These are phyloP conservation scores for Thalassiosira livingstoniorum DNA, from an alignment of 352 stramenopile species.

Conservation along the genomic window DNA sequence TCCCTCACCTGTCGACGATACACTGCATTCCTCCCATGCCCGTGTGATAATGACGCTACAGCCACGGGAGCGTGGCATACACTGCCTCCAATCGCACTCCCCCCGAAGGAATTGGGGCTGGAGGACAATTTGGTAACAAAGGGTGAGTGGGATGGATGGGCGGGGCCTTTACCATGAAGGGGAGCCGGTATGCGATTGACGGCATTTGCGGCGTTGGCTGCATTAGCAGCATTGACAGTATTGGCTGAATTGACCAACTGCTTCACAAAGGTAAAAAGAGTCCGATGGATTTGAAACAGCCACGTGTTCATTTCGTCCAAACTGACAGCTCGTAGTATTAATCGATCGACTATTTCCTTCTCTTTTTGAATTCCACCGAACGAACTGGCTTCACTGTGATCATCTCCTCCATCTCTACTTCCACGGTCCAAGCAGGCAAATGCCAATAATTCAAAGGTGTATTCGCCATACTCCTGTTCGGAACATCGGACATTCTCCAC, in stretches of 20 bases:
- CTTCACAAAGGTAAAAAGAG: conserved; percentile 68
- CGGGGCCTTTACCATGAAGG: conserved; percentile 7
- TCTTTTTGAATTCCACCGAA: conserved; percentile 1
- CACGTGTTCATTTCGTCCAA: conserved; percentile 76
- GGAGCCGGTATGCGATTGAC: background rate
- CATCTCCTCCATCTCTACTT: conserved; percentile 25
- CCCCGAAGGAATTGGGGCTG: conserved; percentile 36
- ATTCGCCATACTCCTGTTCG: conserved; percentile 67
- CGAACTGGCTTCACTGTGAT: conserved; percentile 9
- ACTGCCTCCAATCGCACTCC: conserved; percentile 33
- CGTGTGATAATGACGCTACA: conserved; percentile 65
- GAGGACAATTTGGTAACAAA: conserved; percentile 37
- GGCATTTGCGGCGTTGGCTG: background rate
- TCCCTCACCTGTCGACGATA: conserved; percentile 60
- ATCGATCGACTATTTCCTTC: conserved; percentile 47
- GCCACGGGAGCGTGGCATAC: too few species aligned
- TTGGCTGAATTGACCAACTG: conserved; percentile 59
- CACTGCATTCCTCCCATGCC: conserved; percentile 68
- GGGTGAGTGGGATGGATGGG: conserved; percentile 31
- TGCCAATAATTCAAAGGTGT: conserved; percentile 73
- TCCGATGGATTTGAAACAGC: conserved; percentile 83
- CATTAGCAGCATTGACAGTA: conserved; percentile 3
- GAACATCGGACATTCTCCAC: conserved; percentile 72
- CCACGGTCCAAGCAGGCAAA: conserved; percentile 30
- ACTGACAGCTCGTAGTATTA: conserved; percentile 71